Percentiles rank a stretch among this genome's conserved stretches.
Evolutionary conservation across 305 asterid genomes (phyloP).

Genomic region (Fraxinus floribunda): DNA sequence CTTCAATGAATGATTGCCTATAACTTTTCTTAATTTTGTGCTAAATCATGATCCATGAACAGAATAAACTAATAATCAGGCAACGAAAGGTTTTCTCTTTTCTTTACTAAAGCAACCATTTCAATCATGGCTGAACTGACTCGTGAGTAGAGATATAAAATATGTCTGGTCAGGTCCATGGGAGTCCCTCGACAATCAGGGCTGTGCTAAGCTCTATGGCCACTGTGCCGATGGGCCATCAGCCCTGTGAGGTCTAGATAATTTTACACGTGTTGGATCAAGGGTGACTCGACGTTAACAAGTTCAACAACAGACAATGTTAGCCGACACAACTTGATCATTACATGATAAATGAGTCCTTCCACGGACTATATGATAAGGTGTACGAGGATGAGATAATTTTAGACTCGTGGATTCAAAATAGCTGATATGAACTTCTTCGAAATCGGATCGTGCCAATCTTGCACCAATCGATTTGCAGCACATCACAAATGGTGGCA

Average conservation of each 20-base stretch:
- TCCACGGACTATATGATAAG: background rate
- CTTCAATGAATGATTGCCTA: conserved; percentile 20
- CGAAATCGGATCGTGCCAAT: background rate
- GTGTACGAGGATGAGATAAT: background rate
- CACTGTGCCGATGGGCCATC: background rate
- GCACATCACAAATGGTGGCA: background rate
- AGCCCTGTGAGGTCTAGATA: background rate
- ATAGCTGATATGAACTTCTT: background rate
- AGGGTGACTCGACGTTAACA: background rate
- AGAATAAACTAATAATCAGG: conserved; percentile 14
- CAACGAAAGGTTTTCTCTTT: background rate
- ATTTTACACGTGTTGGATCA: background rate
- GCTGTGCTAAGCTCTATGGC: background rate
- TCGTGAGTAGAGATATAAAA: background rate
- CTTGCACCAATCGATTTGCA: background rate
- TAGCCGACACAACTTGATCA: background rate
- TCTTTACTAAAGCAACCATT: background rate
- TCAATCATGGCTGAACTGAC: background rate
- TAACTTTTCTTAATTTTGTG: background rate
- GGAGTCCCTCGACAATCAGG: background rate
- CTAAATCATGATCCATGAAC: background rate
- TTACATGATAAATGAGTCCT: background rate
- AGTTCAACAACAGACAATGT: background rate
- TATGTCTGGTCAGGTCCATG: background rate
- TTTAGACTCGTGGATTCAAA: background rate